These are phyloP conservation scores for Onygena corvina DNA, from an alignment of 2,329 filamentous ascomycete genomes.

Conservation along the genomic window DNA sequence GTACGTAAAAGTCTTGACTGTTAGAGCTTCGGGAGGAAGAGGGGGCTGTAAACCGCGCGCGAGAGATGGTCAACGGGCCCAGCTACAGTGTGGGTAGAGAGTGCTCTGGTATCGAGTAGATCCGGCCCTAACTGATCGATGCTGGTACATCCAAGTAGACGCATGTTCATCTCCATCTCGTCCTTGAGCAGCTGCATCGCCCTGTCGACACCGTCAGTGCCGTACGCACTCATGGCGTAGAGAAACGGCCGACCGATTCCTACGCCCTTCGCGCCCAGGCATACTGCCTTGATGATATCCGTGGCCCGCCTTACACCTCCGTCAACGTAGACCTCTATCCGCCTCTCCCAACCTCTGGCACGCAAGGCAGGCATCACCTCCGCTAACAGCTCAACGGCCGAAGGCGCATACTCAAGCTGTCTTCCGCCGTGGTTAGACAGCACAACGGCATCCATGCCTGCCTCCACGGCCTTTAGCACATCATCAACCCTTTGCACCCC, in stretches of 20 bases:
- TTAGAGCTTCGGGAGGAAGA: slow-evolving; percentile 37
- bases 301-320: slow-evolving; percentile 82
- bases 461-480: slow-evolving; percentile 72
- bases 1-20: no score
- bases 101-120: slow-evolving; percentile 63
- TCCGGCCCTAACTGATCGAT: slow-evolving; percentile 68
- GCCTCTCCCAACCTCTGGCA: slow-evolving; percentile 57
- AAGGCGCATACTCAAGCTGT: slow-evolving; percentile 83
- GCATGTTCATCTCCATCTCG: slow-evolving; percentile 99
- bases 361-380: slow-evolving; percentile 85
- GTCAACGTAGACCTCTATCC: slow-evolving; percentile 81
- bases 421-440: slow-evolving; percentile 92
- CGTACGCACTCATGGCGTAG: slow-evolving; percentile 92
- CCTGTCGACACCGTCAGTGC: slow-evolving; percentile 70
- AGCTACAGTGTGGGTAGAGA: slow-evolving; percentile 43
- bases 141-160: slow-evolving; percentile 66
- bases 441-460: slow-evolving; percentile 76
- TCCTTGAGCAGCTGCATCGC: slow-evolving; percentile 90
- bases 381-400: slow-evolving; percentile 77
- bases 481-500: slow-evolving; percentile 94
- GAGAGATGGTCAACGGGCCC: slow-evolving; percentile 53
- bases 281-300: slow-evolving; percentile 90
- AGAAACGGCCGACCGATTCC: slow-evolving; percentile 91
- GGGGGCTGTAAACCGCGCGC: slow-evolving; percentile 45
- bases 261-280: slow-evolving; percentile 80